phyloP scores from a whole-genome alignment of 179 eudicot species.

The Silene coronaria region DNA sequence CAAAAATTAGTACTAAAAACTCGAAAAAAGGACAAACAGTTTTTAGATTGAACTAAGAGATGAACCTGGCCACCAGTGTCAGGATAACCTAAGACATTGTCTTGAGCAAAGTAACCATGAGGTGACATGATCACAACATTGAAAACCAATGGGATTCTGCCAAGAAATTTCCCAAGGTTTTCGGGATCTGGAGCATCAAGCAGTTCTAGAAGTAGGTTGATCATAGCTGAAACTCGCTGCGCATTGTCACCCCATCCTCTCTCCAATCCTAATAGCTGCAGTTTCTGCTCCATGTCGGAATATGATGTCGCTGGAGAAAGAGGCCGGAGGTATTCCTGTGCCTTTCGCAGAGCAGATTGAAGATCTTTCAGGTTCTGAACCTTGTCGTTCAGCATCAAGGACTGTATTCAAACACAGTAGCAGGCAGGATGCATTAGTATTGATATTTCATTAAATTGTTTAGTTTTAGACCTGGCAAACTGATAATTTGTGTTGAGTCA shows the following conservation, averaged over 20 bases:
- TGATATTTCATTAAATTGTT: not conserved
- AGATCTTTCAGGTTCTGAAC: slow-evolving; percentile 46
- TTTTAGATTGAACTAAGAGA: not conserved
- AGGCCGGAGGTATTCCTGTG: slow-evolving; percentile 46
- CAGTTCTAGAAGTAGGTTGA: slow-evolving; percentile 52
- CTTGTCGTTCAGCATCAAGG: slow-evolving; percentile 67
- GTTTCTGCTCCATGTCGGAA: slow-evolving; percentile 46
- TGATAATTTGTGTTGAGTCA: too few species aligned
- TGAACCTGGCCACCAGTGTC: slow-evolving; percentile 85
- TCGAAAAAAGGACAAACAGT: not conserved
- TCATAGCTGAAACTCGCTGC: slow-evolving; percentile 47
- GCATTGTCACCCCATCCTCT: slow-evolving; percentile 86
- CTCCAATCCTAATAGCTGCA: slow-evolving; percentile 66
- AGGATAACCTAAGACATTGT: slow-evolving; percentile 73
- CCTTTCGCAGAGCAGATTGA: slow-evolving; percentile 50
- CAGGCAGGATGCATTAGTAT: not conserved
- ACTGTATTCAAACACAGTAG: slow-evolving; percentile 31
- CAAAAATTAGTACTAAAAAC: not conserved
- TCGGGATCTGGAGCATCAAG: slow-evolving; percentile 67
- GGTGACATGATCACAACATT: slow-evolving; percentile 79
- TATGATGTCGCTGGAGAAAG: slow-evolving; percentile 43
- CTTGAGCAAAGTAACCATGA: slow-evolving; percentile 90
- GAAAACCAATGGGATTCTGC: slow-evolving; percentile 68
- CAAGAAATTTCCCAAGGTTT: slow-evolving; percentile 66
- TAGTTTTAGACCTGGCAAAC: too few species aligned